Evolutionary conservation across 2,329 filamentous ascomycete species (phyloP).

Genomic region (Tolypocladium sp.): DNA sequence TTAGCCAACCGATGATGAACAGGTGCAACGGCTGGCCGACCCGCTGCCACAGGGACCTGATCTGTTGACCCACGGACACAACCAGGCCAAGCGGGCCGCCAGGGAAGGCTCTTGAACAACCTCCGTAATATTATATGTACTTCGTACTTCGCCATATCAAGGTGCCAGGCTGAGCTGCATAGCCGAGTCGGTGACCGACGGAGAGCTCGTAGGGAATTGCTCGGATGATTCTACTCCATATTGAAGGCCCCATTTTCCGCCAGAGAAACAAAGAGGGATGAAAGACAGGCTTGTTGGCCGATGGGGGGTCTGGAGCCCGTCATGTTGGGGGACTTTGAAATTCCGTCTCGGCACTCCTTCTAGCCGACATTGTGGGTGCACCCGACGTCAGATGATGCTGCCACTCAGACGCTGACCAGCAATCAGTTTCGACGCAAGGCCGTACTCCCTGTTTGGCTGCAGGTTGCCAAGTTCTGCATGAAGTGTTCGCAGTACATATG

Average conservation of each 20-base stretch:
- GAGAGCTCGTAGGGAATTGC: background rate
- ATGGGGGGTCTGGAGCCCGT: background rate
- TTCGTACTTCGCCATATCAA: background rate
- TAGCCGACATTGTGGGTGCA: background rate
- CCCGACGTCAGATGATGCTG: background rate
- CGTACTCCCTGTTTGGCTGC: background rate
- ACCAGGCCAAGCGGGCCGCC: background rate
- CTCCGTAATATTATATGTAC: too few relatives aligned
- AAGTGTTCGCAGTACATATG: background rate
- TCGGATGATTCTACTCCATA: background rate
- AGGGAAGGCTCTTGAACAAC: background rate
- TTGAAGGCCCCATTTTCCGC: background rate
- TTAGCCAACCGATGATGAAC: background rate
- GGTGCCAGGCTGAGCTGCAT: background rate
- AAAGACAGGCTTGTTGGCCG: background rate
- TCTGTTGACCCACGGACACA: background rate
- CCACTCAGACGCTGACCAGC: too few relatives aligned
- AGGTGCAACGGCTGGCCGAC: background rate
- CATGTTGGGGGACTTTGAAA: background rate
- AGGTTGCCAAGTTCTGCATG: background rate
- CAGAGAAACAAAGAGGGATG: background rate
- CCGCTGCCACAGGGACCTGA: background rate
- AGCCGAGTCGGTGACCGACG: background rate
- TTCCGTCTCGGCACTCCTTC: background rate
- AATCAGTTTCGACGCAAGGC: too few relatives aligned